Evolutionary conservation across 2,329 filamentous ascomycete genomes (phyloP), one percentile per base, ranked within the genome.

Genomic region (Venturia aucupariae): DNA sequence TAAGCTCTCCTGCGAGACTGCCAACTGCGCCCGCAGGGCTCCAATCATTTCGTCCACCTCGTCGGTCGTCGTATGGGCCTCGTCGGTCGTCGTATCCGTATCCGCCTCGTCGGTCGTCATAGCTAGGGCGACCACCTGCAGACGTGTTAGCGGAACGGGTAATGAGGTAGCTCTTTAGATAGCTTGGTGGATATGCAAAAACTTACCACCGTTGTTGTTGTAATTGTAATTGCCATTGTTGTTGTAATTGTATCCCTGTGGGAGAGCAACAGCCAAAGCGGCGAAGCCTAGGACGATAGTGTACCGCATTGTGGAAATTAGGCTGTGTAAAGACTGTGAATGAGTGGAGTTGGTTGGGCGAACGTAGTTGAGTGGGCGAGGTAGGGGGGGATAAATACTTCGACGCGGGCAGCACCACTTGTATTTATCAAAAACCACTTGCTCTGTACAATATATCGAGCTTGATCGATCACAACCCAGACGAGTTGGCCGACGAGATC

Each of bases 181-280:
- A n/a, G 8, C 17, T 44, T 7, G 41, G 19, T 7, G 3, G 15
- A 7, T n/a, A 44, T 44, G 17, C 17, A 5, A 44, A 6, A 19
- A 44, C 15, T 44, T 44, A n/a, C 35, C 35, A 38, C n/a, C n/a
- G n/a, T n/a, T n/a, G n/a, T 46, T 46, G 11, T 10, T 22, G 44
- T 46, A 22, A 4, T 10, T 13, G 27, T 10, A 19, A n/a, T n/a
- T n/a, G n/a, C n/a, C n/a, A n/a, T n/a, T n/a, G n/a, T 46, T 46
- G 11, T 10, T 22, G 44, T 46, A 22, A 4, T 10, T 13, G 27
- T 10, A 19, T n/a, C n/a, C n/a, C 10, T 54, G 48, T 32, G 48
- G 48, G 24, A 54, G 48, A n/a, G 48, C 48, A 32, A 54, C 48
- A 54, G 48, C 48, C 15, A 54, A n/a, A 54, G 48, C 48, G 30